Conservation (phyloP, 2,329 filamentous ascomycete species). For the Karstenula rhodostoma region DNA sequence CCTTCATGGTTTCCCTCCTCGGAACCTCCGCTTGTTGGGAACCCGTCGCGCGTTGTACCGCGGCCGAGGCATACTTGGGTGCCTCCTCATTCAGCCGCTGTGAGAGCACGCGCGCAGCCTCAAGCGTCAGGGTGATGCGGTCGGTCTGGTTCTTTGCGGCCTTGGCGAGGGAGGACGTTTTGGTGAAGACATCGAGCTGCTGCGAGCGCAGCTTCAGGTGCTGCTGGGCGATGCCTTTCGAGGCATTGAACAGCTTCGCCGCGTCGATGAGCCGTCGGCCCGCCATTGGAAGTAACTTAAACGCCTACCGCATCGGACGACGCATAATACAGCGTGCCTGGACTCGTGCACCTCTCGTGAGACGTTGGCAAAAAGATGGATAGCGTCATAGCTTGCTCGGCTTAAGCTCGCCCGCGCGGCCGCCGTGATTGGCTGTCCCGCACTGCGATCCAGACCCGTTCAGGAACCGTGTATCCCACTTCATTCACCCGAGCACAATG, state of each 20-base stretch:
- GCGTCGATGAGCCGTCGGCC: conserved; percentile 61
- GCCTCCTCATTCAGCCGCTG: conserved; percentile 64
- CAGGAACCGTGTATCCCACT: conserved; percentile 21
- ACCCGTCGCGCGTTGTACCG: conserved; percentile 30
- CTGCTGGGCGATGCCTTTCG: conserved; percentile 57
- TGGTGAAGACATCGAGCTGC: conserved; percentile 69
- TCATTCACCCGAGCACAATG: conserved; percentile 4
- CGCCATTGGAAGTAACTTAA: conserved; percentile 52
- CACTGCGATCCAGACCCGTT: conserved; percentile 19
- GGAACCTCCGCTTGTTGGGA: conserved; percentile 37
- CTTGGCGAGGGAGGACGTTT: conserved; percentile 71
- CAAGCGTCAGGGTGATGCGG: conserved; percentile 66
- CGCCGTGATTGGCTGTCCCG: not conserved
- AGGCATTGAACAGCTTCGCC: conserved; percentile 59
- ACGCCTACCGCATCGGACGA: conserved; percentile 26
- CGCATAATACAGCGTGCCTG: conserved; percentile 25
- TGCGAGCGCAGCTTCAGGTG: conserved; percentile 66
- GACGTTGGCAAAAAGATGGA: conserved; percentile 26
- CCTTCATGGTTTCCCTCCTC: conserved; percentile 40
- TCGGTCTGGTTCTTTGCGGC: conserved; percentile 69
- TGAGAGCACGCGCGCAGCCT: conserved; percentile 67
- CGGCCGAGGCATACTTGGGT: conserved; percentile 42
- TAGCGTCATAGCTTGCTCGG: conserved; percentile 37
- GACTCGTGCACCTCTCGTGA: not conserved
- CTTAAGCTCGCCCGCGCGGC: conserved; percentile 1